Base-by-base conservation (phyloP, 345 rosid species). In the Eucalyptus dawsonii region DNA sequence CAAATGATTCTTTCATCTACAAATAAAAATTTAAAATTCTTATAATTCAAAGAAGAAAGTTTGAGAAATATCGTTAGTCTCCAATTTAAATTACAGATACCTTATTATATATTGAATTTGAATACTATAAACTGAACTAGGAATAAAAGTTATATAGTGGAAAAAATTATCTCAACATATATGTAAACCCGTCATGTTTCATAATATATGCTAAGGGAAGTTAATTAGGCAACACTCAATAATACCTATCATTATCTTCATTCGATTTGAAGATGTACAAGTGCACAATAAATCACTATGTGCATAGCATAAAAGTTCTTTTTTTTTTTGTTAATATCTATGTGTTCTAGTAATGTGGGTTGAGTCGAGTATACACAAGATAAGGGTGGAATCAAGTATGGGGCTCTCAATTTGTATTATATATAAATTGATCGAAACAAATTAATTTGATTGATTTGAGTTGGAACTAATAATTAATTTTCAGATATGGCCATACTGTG, bases 361-460 rank as follows among this genome's bases (percentile, higher is more conserved):
- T 53, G 53, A 50, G 56, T 53, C 8, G 54, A 0, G 54, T 17
- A 51, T 51, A 51, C 54, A 51, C 7, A 51, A 0, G 21, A 51
- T 16, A 53, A 5, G 1, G 1, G 21, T 31, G 0, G 2, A 10
- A 17, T 67, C 6, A 19, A 34, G 40, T 16, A 31, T 8, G 2
- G 12, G 22, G 10, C 42, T 2, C 13, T 16, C 24, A 17, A 16
- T 69, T 69, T 31, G 42, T 17, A 17, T 31, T 5, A 21, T 40
- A 69, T 69, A 34, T 16, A 16, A 60, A 60, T 60, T 25, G 24
- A 9, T 69, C 24, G 5, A 67, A 31, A 67, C 11, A 8, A 34
- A 21, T 34, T 31, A 31, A 67, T 8, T 31, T 9, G 12, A 17
- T 31, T 1, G 12, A 69, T 31, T 31, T 69, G 42, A 9, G 12